These are phyloP conservation scores for Hydrangea macrophylla DNA, from an alignment of 148 eudicot genomes.

Conservation along the genomic window DNA sequence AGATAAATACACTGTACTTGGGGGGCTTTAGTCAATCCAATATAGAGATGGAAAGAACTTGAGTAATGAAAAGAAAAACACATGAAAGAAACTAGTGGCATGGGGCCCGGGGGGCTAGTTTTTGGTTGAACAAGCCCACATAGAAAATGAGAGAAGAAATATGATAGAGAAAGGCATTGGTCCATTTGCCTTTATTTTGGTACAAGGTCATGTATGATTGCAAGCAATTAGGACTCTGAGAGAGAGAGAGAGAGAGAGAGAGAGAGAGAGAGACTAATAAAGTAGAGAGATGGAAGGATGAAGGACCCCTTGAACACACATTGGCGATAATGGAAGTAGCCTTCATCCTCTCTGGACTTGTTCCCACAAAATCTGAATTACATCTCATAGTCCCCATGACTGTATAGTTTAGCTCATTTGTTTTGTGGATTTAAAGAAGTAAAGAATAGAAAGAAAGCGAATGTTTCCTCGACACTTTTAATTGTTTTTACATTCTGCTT, in stretches of 20 bases:
- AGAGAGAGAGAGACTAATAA: conserved; percentile 16
- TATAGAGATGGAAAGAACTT: neutral
- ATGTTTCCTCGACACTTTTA: too few relatives aligned
- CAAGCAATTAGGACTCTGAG: neutral
- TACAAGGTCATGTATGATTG: conserved; percentile 6
- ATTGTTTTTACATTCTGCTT: neutral
- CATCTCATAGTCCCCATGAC: neutral
- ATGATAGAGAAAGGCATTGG: conserved; percentile 19
- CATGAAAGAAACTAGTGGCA: conserved; percentile 15
- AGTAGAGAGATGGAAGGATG: conserved; percentile 19
- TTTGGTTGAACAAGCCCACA: neutral
- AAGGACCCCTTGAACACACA: conserved; percentile 19
- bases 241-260: conserved; percentile 11
- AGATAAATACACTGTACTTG: conserved; percentile 14
- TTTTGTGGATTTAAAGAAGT: too few relatives aligned
- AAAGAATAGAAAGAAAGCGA: too few relatives aligned
- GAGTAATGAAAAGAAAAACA: neutral
- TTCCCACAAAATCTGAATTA: conserved; percentile 13
- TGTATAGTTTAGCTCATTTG: neutral
- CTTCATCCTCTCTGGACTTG: conserved; percentile 39
- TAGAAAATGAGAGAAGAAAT: conserved; percentile 19
- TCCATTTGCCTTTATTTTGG: conserved; percentile 20
- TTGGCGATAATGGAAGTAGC: conserved; percentile 27
- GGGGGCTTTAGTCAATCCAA: conserved; percentile 11
- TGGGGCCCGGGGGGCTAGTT: too few relatives aligned